These are phyloP conservation scores for Phytophthora citricola DNA, from an alignment of 352 stramenopile genomes.

Conservation along the genomic window DNA sequence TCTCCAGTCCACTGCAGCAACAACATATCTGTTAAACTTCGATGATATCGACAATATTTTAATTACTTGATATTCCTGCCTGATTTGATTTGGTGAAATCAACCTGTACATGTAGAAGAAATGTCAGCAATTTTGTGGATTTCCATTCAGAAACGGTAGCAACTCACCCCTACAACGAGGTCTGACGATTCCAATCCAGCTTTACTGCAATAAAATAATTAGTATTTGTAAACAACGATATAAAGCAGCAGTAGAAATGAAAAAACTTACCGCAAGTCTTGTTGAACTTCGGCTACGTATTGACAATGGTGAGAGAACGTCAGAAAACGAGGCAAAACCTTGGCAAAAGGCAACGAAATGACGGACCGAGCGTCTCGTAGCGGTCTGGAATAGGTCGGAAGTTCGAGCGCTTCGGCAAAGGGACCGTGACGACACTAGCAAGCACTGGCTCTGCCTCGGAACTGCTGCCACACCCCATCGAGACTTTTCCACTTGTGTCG, in stretches of 20 bases:
- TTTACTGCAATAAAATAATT: conserved; percentile 14
- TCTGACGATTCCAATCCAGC: conserved; percentile 67
- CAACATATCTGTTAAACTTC: neutral
- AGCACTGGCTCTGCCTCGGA: conserved; percentile 5
- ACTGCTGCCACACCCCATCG: conserved; percentile 33
- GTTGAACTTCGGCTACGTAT: conserved; percentile 45
- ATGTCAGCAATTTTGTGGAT: too few relatives aligned
- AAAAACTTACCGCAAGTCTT: conserved; percentile 34
- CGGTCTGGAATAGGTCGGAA: conserved; percentile 61
- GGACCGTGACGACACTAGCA: neutral
- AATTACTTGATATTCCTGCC: conserved; percentile 17
- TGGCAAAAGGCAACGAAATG: neutral
- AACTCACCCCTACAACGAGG: conserved; percentile 50
- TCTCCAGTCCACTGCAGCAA: conserved; percentile 67
- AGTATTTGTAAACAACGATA: neutral
- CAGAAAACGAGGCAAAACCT: too few relatives aligned
- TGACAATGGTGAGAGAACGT: too few relatives aligned
- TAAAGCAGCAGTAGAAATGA: neutral
- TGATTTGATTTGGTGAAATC: conserved; percentile 81
- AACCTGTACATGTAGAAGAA: conserved; percentile 39
- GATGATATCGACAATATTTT: neutral
- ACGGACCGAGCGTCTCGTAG: conserved; percentile 63
- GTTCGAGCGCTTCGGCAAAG: conserved; percentile 16
- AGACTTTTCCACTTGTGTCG: neutral
- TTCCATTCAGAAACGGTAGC: neutral